A percentile compares a stretch with the other conserved stretches of the same genome.
These are phyloP conservation scores for Geotrichum citri-aurantii DNA, from an alignment of 1,139 yeast genomes.

Conservation along the genomic window DNA sequence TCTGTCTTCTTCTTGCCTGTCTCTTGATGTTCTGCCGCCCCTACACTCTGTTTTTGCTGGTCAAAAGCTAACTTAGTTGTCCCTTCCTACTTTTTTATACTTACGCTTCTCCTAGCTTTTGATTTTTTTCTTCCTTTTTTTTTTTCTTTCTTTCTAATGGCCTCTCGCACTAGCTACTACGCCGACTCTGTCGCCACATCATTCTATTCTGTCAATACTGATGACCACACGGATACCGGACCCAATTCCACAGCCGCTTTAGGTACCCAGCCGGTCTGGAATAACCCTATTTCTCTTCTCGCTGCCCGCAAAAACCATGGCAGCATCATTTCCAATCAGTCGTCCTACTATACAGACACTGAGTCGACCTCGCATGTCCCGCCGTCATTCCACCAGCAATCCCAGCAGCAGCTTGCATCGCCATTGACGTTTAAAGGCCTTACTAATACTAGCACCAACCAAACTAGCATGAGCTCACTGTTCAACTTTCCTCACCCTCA, in stretches of 20 bases:
- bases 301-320: not conserved
- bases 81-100: too few species aligned
- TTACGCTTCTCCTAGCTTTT: not conserved
- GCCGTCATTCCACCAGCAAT: not conserved
- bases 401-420: not conserved
- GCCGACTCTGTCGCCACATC: not conserved
- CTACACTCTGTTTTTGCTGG: not conserved
- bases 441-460: not conserved
- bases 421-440: not conserved
- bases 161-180: not conserved
- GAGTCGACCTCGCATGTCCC: not conserved
- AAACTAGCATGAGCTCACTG: not conserved
- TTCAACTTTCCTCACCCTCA: not conserved
- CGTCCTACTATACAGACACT: not conserved
- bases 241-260: not conserved
- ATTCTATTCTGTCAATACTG: not conserved
- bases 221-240: not conserved
- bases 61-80: not conserved
- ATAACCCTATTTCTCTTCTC: not conserved
- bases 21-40: not conserved
- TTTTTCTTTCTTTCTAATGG: not conserved
- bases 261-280: not conserved
- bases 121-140: not conserved
- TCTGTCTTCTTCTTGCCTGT: not conserved
- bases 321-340: not conserved